These are phyloP conservation scores for Cairneyella variabilis DNA, from an alignment of 495 filamentous ascomycete species.

Conservation along the genomic window DNA sequence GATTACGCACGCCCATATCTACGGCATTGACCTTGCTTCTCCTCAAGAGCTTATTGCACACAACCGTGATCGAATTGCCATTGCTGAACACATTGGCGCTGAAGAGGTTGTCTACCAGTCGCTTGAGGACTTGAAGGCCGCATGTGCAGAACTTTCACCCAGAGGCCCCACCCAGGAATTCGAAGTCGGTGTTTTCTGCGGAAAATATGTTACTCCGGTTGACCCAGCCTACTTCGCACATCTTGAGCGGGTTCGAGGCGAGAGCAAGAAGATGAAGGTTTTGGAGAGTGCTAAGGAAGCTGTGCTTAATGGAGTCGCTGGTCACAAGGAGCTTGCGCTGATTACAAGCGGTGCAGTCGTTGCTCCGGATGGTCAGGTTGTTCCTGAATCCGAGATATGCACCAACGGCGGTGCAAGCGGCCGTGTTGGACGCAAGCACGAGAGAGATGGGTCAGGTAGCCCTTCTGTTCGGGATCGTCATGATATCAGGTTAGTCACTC, in stretches of 20 bases:
- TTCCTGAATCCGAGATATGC: no score
- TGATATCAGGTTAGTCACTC: slow-evolving; percentile 27
- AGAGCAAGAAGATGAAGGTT: slow-evolving; percentile 68
- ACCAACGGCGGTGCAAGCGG: slow-evolving; percentile 14
- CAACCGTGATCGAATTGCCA: slow-evolving; percentile 60
- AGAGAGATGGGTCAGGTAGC: slow-evolving; percentile 17
- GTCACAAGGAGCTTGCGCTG: slow-evolving; percentile 56
- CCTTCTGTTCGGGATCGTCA: slow-evolving; percentile 27
- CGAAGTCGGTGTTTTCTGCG: slow-evolving; percentile 96
- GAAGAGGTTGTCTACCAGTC: slow-evolving; percentile 89
- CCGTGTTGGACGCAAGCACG: slow-evolving; percentile 16
- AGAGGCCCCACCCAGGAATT: slow-evolving; percentile 52
- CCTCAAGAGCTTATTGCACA: slow-evolving; percentile 80
- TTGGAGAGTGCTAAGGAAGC: slow-evolving; percentile 66
- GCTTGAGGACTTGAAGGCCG: slow-evolving; percentile 75
- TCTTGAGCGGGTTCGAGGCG: slow-evolving; percentile 69
- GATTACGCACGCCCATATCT: slow-evolving; percentile 65
- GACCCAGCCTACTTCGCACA: slow-evolving; percentile 83
- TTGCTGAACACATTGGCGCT: slow-evolving; percentile 82
- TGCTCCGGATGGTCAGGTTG: slow-evolving; percentile 46
- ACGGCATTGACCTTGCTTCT: slow-evolving; percentile 88
- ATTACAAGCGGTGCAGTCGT: slow-evolving; percentile 61
- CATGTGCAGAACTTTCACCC: slow-evolving; percentile 69
- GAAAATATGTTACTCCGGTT: slow-evolving; percentile 83
- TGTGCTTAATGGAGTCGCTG: slow-evolving; percentile 61